Evolutionary conservation across 352 stramenopile species (phyloP).

Genomic region (Phytophthora europaea): DNA sequence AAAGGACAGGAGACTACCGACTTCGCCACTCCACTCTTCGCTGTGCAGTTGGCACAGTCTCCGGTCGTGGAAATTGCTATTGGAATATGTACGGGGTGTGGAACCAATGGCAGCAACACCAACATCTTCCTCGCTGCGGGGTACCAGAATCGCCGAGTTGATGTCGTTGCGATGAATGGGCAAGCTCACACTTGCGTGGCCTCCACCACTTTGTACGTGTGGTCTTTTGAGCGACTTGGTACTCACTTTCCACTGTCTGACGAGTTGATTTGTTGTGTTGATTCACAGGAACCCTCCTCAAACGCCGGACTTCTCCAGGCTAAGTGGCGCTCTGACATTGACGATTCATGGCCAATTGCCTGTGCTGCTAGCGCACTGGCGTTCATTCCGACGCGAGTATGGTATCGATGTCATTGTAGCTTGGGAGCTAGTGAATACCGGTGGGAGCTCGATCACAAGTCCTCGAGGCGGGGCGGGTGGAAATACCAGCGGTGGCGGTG

Average conservation of each 20-base stretch:
- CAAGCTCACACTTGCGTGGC: constrained; percentile 40
- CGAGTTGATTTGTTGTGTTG: constrained; percentile 3
- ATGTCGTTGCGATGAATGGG: constrained; percentile 58
- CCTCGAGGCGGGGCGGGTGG: constrained; percentile 34
- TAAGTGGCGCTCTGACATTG: constrained; percentile 57
- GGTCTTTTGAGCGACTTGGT: background rate
- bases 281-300: constrained; percentile 49
- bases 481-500: constrained; percentile 37
- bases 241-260: background rate
- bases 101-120: constrained; percentile 21
- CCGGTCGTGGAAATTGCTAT: constrained; percentile 62
- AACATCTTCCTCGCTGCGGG: constrained; percentile 52
- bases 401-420: constrained; percentile 32
- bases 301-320: constrained; percentile 59
- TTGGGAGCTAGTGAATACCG: constrained; percentile 35
- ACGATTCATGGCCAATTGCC: constrained; percentile 52
- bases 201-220: constrained; percentile 37
- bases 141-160: constrained; percentile 68
- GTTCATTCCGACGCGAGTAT: constrained; percentile 24
- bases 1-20: constrained; percentile 34
- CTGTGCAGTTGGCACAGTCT: constrained; percentile 47
- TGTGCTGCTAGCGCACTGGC: constrained; percentile 62
- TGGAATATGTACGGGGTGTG: constrained; percentile 29
- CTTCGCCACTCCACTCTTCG: constrained; percentile 43
- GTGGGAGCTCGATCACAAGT: constrained; percentile 32